Percentiles rank a stretch among this genome's conserved stretches.
phyloP scores from a whole-genome alignment of 805 yeast genomes.

The Candida ulmi region DNA sequence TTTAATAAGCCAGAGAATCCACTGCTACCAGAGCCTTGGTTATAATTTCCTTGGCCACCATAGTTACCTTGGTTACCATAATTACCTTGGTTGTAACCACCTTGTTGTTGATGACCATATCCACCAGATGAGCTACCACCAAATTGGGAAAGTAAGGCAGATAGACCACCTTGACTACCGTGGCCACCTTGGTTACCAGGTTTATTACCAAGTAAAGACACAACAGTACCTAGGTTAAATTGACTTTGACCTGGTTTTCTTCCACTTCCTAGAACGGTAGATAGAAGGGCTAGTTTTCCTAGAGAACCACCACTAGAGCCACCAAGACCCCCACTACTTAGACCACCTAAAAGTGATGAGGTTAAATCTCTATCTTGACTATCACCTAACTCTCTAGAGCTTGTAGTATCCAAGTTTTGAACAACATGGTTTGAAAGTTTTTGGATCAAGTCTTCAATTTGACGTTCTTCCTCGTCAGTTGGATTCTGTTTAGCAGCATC shows the following conservation, averaged over 20 bases:
- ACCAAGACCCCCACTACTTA: conserved; percentile 14
- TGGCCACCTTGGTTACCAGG: neutral
- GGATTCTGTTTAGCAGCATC: conserved; percentile 19
- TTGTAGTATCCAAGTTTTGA: conserved; percentile 13
- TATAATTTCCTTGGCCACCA: conserved; percentile 7
- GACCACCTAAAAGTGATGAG: conserved; percentile 15
- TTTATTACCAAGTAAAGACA: conserved; percentile 9
- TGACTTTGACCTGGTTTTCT: conserved; percentile 3
- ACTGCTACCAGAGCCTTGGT: too few species aligned
- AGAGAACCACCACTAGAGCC: conserved; percentile 11
- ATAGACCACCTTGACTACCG: conserved; percentile 1
- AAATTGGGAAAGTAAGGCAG: conserved; percentile 8
- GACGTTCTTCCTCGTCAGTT: conserved; percentile 8
- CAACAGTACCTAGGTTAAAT: conserved; percentile 11
- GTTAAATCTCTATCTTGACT: conserved; percentile 15
- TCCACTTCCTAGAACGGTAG: conserved; percentile 12
- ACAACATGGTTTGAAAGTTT: conserved; percentile 18
- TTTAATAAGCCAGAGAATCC: too few species aligned
- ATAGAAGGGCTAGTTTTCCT: conserved; percentile 11
- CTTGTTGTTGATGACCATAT: conserved; percentile 5
- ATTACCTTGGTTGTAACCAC: conserved; percentile 6
- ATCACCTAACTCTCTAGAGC: conserved; percentile 16
- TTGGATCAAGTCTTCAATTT: conserved; percentile 19
- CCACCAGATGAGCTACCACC: conserved; percentile 6
- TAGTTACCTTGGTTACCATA: conserved; percentile 4